A percentile compares a stretch with the other conserved stretches of the same genome.
phyloP scores from a whole-genome alignment of 148 eudicot species.

The Simmondsia chinensis region DNA sequence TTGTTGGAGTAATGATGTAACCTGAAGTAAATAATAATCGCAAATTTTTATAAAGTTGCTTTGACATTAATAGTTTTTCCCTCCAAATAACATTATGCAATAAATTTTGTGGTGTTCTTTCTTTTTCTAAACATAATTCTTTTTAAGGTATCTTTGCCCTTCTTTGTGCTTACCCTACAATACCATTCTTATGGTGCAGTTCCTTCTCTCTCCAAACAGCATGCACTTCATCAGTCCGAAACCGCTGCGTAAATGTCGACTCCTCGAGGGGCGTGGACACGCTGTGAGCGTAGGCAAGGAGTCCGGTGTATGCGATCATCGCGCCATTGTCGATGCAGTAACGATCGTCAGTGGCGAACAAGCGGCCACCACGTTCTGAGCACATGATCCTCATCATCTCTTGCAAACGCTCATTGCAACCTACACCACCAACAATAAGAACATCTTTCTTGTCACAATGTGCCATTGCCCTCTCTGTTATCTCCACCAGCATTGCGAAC shows the following conservation, averaged over 20 bases:
- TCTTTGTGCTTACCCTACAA: too few relatives aligned
- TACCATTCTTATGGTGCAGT: conserved; percentile 7
- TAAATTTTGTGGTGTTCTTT: too few relatives aligned
- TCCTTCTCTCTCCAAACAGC: conserved; percentile 79
- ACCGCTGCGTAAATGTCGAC: conserved; percentile 77
- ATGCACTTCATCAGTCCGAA: conserved; percentile 85
- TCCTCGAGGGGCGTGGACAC: conserved; percentile 59
- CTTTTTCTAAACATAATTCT: too few relatives aligned
- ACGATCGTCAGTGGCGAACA: conserved; percentile 76
- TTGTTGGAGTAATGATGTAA: too few relatives aligned
- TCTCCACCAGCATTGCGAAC: conserved; percentile 98
- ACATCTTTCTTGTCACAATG: conserved; percentile 91
- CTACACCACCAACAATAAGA: conserved; percentile 95
- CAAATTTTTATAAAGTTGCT: too few relatives aligned
- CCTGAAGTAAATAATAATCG: too few relatives aligned
- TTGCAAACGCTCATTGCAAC: conserved; percentile 87
- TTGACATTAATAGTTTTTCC: too few relatives aligned
- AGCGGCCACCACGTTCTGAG: conserved; percentile 65
- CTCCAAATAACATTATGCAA: too few relatives aligned
- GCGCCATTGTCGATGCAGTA: conserved; percentile 89
- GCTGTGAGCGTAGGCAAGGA: conserved; percentile 68
- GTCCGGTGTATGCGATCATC: conserved; percentile 90
- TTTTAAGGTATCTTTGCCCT: too few relatives aligned
- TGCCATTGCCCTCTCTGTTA: conserved; percentile 97
- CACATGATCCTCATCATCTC: conserved; percentile 93